A percentile compares a stretch with the other conserved stretches of the same genome.
These are phyloP conservation scores for Mycena filopes DNA, from an alignment of 768 basidiomycete genomes.

Conservation along the genomic window DNA sequence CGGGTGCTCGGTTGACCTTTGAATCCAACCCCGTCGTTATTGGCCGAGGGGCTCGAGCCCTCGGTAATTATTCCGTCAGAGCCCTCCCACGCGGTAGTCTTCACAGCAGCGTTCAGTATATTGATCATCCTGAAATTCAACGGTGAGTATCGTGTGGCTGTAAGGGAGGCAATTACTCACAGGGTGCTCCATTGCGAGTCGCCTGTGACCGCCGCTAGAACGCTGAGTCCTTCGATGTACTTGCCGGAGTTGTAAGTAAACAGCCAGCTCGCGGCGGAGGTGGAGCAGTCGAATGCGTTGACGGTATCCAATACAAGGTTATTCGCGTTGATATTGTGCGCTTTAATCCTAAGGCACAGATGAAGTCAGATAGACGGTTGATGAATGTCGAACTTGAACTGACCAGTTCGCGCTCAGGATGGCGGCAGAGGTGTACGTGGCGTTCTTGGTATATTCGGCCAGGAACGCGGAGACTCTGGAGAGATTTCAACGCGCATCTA, in stretches of 20 bases:
- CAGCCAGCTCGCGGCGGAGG: constrained; percentile 56
- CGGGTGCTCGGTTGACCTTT: constrained; percentile 50
- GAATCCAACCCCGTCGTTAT: constrained; percentile 63
- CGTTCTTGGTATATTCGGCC: constrained; percentile 55
- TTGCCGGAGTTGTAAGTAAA: constrained; percentile 69
- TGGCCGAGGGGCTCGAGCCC: constrained; percentile 49
- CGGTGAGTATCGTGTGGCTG: constrained; percentile 23
- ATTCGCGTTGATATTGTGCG: constrained; percentile 54
- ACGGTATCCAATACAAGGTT: constrained; percentile 60
- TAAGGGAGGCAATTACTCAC: constrained; percentile 41
- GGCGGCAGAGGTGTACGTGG: constrained; percentile 58
- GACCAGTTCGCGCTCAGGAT: constrained; percentile 55
- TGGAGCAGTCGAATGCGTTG: constrained; percentile 56
- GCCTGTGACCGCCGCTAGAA: constrained; percentile 54
- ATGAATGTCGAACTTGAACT: too few species aligned
- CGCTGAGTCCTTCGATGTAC: constrained; percentile 60
- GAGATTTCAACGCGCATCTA: constrained; percentile 25
- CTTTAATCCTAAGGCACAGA: constrained; percentile 57
- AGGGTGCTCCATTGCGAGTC: constrained; percentile 53
- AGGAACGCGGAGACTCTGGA: constrained; percentile 60
- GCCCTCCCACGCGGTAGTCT: constrained; percentile 58
- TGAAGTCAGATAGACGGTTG: too few species aligned
- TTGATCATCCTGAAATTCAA: constrained; percentile 48
- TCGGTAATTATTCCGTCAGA: constrained; percentile 64
- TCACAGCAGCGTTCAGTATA: constrained; percentile 52